Percentiles rank a stretch among this genome's conserved stretches.
phyloP scores from a whole-genome alignment of 257 asterid species.

The Coffea eugenioides region DNA sequence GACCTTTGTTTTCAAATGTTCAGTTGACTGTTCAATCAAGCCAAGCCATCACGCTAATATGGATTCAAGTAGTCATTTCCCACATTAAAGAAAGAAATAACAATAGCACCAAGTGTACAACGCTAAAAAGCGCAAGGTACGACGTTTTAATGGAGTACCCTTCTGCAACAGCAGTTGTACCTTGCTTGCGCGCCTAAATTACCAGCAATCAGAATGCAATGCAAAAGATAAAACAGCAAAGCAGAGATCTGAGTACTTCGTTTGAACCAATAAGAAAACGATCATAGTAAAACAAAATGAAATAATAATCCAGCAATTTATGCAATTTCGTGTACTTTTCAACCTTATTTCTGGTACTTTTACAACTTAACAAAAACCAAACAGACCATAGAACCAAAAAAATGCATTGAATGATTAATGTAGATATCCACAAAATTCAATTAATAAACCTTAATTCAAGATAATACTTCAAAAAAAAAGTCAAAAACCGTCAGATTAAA shows the following conservation, averaged over 20 bases:
- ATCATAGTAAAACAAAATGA: no score
- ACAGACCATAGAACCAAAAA: no score
- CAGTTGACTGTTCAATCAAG: not conserved
- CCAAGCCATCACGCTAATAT: not conserved
- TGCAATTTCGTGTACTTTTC: no score
- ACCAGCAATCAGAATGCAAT: not conserved
- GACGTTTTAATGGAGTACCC: not conserved
- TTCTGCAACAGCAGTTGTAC: no score
- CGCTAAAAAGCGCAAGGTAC: not conserved
- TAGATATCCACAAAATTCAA: no score
- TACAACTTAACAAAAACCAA: no score
- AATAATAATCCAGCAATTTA: no score
- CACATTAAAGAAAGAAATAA: not conserved
- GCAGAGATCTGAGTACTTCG: not conserved
- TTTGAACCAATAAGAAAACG: no score
- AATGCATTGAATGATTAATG: no score
- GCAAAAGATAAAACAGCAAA: not conserved
- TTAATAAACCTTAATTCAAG: not conserved
- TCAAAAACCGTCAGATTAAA: not conserved
- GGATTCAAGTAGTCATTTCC: not conserved
- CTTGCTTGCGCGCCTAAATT: no score
- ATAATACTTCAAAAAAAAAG: not conserved
- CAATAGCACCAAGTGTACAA: not conserved
- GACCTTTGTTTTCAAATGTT: not conserved
- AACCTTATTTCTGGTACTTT: no score